A percentile compares a stretch with the other conserved stretches of the same genome.
phyloP scores from a whole-genome alignment of 257 asterid genomes.

The Primulina huaijiensis region DNA sequence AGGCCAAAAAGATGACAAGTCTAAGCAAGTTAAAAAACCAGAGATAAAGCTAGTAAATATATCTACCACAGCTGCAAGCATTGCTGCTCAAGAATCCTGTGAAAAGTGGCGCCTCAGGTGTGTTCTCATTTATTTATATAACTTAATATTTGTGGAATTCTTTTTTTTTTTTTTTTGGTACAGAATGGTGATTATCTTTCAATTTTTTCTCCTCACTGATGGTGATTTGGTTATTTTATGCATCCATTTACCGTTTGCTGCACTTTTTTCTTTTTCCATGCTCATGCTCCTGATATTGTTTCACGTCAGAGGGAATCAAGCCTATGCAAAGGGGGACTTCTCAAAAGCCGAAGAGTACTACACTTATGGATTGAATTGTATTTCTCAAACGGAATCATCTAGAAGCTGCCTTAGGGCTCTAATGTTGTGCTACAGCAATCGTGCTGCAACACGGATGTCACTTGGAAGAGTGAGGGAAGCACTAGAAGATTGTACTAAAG shows the following conservation, averaged over 20 bases:
- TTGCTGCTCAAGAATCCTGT: slow-evolving; percentile 84
- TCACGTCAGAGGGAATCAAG: slow-evolving; percentile 88
- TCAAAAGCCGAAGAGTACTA: slow-evolving; percentile 84
- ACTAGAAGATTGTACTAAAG: slow-evolving; percentile 79
- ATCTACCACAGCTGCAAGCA: slow-evolving; percentile 44
- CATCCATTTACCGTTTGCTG: slow-evolving; percentile 3
- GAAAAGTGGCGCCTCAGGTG: slow-evolving; percentile 96
- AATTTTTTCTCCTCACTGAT: neutral
- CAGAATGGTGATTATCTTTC: slow-evolving; percentile 1
- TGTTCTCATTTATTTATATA: slow-evolving; percentile 16
- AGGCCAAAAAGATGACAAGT: slow-evolving; percentile 29
- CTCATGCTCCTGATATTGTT: slow-evolving; percentile 34
- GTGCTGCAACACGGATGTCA: slow-evolving; percentile 92
- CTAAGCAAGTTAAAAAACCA: slow-evolving; percentile 42
- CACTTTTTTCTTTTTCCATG: slow-evolving; percentile 12
- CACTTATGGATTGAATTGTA: slow-evolving; percentile 70
- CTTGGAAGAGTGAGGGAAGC: slow-evolving; percentile 92
- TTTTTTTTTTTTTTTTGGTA: neutral
- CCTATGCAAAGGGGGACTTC: slow-evolving; percentile 81
- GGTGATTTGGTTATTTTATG: too few relatives aligned
- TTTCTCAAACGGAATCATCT: slow-evolving; percentile 64
- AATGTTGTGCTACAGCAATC: slow-evolving; percentile 92
- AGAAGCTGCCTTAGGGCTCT: slow-evolving; percentile 72
- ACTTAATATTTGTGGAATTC: neutral
- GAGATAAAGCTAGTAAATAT: slow-evolving; percentile 36